Percentiles rank a stretch among this genome's conserved stretches.
Conservation (phyloP, 2,329 filamentous ascomycete genomes). For the Phyllosticta citribraziliensis region DNA sequence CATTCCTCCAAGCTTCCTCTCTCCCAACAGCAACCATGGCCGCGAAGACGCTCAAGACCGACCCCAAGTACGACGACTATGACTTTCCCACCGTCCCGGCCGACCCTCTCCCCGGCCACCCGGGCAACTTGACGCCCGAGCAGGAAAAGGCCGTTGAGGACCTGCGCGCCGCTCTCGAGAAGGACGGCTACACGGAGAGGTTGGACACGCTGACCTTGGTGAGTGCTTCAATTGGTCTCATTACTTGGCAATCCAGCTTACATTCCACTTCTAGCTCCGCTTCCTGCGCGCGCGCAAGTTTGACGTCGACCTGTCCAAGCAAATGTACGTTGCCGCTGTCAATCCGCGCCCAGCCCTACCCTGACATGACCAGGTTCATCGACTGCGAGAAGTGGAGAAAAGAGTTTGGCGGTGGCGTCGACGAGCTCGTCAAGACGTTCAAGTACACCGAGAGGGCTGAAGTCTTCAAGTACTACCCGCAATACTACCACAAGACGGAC, state of each 20-base stretch:
- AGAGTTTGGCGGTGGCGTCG: slow-evolving; percentile 63
- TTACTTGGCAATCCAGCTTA: slow-evolving; percentile 10
- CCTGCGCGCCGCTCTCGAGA: slow-evolving; percentile 75
- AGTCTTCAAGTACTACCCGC: slow-evolving; percentile 86
- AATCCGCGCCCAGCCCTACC: neutral
- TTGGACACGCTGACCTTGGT: slow-evolving; percentile 90
- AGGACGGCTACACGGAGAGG: slow-evolving; percentile 68
- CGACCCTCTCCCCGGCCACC: slow-evolving; percentile 63
- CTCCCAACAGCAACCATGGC: slow-evolving; percentile 21
- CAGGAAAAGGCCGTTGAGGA: slow-evolving; percentile 87
- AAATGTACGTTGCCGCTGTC: slow-evolving; percentile 57
- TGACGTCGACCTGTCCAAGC: slow-evolving; percentile 70
- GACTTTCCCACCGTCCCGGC: slow-evolving; percentile 78
- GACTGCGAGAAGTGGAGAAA: slow-evolving; percentile 87
- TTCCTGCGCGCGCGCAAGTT: slow-evolving; percentile 95
- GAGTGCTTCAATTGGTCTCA: slow-evolving; percentile 22
- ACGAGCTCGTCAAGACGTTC: slow-evolving; percentile 70
- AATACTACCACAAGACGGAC: slow-evolving; percentile 98
- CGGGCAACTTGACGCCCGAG: slow-evolving; percentile 74
- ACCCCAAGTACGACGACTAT: slow-evolving; percentile 93
- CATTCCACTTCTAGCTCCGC: slow-evolving; percentile 50
- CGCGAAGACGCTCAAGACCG: slow-evolving; percentile 38
- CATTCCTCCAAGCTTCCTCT: neutral
- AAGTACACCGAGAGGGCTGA: slow-evolving; percentile 78
- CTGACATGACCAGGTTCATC: slow-evolving; percentile 59